Percentiles rank a stretch among this genome's conserved stretches.
phyloP scores from a whole-genome alignment of 2,329 filamentous ascomycete species.

The Beauveria rudraprayagi region DNA sequence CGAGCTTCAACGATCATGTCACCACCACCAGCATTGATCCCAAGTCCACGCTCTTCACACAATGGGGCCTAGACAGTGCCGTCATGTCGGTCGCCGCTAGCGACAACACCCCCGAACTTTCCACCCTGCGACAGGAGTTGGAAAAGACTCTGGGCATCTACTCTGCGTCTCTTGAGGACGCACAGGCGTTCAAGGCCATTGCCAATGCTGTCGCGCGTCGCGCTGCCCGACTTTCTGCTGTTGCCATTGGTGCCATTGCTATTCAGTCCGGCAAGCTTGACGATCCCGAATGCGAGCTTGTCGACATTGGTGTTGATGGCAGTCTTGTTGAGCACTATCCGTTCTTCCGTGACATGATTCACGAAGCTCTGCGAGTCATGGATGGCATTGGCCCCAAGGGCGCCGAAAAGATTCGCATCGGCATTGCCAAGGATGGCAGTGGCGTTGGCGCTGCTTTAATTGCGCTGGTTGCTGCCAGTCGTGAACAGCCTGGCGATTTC shows the following conservation, averaged over 20 bases:
- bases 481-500: constrained; percentile 44
- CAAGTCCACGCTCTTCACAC: constrained; percentile 60
- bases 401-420: constrained; percentile 82
- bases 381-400: constrained; percentile 69
- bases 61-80: constrained; percentile 87
- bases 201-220: constrained; percentile 79
- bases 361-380: constrained; percentile 70
- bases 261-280: constrained; percentile 69
- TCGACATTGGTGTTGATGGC: constrained; percentile 91
- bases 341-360: constrained; percentile 79
- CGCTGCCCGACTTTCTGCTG: constrained; percentile 77
- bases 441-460: constrained; percentile 81
- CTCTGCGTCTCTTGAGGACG: constrained; percentile 72
- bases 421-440: constrained; percentile 93
- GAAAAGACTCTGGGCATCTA: constrained; percentile 69
- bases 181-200: constrained; percentile 77
- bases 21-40: constrained; percentile 63
- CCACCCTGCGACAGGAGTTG: constrained; percentile 67
- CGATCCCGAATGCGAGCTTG: constrained; percentile 56
- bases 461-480: constrained; percentile 73
- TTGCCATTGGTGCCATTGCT: constrained; percentile 78
- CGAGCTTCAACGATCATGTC: constrained; percentile 58
- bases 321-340: constrained; percentile 95
- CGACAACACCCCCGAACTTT: constrained; percentile 65
- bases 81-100: constrained; percentile 82